Evolutionary conservation across 169 alveolate species (phyloP).

Genomic region (Plasmodium vinckei): DNA sequence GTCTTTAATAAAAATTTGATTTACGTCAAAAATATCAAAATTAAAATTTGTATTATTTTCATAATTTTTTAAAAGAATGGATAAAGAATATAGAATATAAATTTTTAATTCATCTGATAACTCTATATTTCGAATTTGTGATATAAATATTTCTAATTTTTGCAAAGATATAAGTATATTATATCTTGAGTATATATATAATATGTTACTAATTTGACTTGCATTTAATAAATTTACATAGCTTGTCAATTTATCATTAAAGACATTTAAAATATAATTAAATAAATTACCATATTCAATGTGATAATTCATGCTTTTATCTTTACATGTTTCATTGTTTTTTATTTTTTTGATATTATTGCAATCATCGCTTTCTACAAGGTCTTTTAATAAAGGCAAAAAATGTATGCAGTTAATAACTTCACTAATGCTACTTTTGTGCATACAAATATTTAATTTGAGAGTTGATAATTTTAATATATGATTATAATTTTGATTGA

Average conservation of each 20-base stretch:
- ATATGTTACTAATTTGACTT: slow-evolving; percentile 56
- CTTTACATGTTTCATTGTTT: slow-evolving; percentile 1
- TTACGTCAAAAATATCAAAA: slow-evolving; percentile 42
- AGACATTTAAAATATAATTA: slow-evolving; percentile 50
- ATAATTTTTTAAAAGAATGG: slow-evolving; percentile 67
- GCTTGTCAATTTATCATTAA: slow-evolving; percentile 47
- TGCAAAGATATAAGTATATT: slow-evolving; percentile 37
- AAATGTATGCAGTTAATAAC: slow-evolving; percentile 73
- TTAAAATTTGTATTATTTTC: slow-evolving; percentile 39
- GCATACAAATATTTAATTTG: slow-evolving; percentile 25
- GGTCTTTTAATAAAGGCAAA: slow-evolving; percentile 54
- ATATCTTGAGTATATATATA: slow-evolving; percentile 68
- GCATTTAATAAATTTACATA: slow-evolving; percentile 43
- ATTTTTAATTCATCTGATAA: slow-evolving; percentile 53
- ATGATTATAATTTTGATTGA: slow-evolving; percentile 55
- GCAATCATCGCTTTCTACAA: slow-evolving; percentile 14
- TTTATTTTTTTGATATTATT: neutral
- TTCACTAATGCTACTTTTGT: slow-evolving; percentile 36
- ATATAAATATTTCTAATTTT: slow-evolving; percentile 36
- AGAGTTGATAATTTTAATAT: slow-evolving; percentile 43
- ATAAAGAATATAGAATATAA: slow-evolving; percentile 54
- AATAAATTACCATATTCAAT: slow-evolving; percentile 35
- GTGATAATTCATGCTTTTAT: slow-evolving; percentile 11
- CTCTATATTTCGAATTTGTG: slow-evolving; percentile 29
- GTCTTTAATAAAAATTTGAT: slow-evolving; percentile 43